Conservation (phyloP, 108 stramenopile species). For the Nannochloropsis oceanica region DNA sequence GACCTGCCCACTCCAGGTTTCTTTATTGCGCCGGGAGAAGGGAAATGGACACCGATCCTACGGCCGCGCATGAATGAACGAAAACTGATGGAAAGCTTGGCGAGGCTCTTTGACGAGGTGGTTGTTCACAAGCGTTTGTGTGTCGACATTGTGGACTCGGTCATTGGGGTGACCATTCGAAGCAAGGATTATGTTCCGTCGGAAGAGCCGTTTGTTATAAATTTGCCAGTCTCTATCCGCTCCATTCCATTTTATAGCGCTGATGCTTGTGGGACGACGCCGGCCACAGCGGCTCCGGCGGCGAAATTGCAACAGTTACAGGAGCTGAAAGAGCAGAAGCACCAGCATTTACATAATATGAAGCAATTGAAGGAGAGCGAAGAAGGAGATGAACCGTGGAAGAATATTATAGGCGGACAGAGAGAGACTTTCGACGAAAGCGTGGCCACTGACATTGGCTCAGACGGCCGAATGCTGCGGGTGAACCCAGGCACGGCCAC, state of each 20-base stretch:
- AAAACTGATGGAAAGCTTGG: background rate
- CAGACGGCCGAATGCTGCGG: no score
- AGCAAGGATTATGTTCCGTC: background rate
- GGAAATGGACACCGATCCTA: background rate
- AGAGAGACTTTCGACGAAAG: no score
- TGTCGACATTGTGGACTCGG: background rate
- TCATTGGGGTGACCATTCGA: background rate
- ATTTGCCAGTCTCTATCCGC: background rate
- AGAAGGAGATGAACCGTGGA: no score
- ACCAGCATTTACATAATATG: no score
- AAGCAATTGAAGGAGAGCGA: no score
- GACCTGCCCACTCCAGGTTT: background rate
- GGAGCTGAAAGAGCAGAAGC: no score
- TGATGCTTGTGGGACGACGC: background rate
- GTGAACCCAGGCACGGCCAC: no score
- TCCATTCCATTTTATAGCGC: background rate
- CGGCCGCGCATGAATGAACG: background rate
- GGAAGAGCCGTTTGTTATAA: background rate
- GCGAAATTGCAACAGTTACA: no score
- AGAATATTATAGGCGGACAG: no score
- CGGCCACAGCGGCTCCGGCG: background rate
- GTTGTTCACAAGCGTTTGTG: background rate
- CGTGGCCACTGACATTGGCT: no score
- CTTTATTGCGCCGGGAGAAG: background rate
- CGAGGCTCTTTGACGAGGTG: background rate